Evolutionary conservation across 106 monocot genomes (phyloP), one percentile per base, ranked within the genome.

Genomic region (Chionographis japonica): DNA sequence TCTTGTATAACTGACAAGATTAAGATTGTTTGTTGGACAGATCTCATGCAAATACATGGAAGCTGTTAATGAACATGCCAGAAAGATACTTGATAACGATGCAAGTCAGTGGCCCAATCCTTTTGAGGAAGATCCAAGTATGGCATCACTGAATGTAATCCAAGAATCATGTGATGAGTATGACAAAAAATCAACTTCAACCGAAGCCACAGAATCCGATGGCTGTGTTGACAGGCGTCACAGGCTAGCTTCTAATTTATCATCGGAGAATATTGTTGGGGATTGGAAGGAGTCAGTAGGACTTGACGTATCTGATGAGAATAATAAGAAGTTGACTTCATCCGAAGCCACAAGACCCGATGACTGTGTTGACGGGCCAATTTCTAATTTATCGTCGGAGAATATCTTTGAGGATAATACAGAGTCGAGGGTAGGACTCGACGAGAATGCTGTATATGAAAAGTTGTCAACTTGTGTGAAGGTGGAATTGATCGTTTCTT

Each of bases 51-150:
- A 43, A 54, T 72, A 72, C 62, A 62, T 63, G 13, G 72, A 62
- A 62, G 72, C 62, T 16, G 12, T 72, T 52, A 52, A 62, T 38
- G 72, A 72, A 53, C 72, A 72, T 51, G 9, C 62, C 4, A 72
- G 37, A 41, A 60, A 62, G 40, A 52, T 70, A 14, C 12, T 35
- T 19, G 62, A 72, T 53, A 62, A 63, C 7, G 61, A 62, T 62
- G 72, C 72, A n/a, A 42, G 61, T 61, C 62, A 72, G 53, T 72
- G 61, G 72, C 72, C 62, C 41, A 53, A 39, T 54, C 62, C 11
- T 72, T 62, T 53, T n/a, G 52, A 27, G 27, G 27, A 27, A 27
- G 27, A 27, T 27, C 27, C 27, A 39, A 3, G 7, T 46, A 17
- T 42, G n/a, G 4, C 46, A 8, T 17, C 8, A 63, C 49, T 18